phyloP scores from a whole-genome alignment of 331 rosid species.

The Quercus phellos region DNA sequence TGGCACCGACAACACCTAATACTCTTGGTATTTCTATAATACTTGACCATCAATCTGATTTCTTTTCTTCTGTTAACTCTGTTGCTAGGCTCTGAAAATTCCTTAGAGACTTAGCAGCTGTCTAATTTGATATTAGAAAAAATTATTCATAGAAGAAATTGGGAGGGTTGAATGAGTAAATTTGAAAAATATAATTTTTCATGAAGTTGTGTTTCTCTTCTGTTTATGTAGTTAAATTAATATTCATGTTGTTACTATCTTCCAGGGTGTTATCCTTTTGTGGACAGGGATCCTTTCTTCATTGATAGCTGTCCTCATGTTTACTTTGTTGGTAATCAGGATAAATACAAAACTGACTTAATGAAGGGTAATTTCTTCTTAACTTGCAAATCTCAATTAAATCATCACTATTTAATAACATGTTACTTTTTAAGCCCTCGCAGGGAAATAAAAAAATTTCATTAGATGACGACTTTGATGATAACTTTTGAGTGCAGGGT shows the following conservation, averaged over 20 bases:
- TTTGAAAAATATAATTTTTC: background rate
- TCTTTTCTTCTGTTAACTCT: background rate
- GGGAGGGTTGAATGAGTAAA: background rate
- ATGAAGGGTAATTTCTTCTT: conserved; percentile 54
- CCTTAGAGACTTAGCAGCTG: conserved; percentile 4
- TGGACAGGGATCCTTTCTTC: conserved; percentile 85
- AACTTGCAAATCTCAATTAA: conserved; percentile 2
- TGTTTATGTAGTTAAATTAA: background rate
- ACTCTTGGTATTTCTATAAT: conserved; percentile 68
- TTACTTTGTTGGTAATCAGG: conserved; percentile 87
- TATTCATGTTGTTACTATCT: conserved; percentile 9
- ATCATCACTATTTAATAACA: background rate
- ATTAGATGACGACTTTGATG: background rate
- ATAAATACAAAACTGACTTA: conserved; percentile 62
- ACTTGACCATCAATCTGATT: background rate
- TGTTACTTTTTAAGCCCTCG: conserved; percentile 11
- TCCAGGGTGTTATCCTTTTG: conserved; percentile 92
- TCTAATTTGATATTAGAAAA: background rate
- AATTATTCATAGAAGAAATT: conserved; percentile 15
- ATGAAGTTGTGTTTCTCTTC: background rate
- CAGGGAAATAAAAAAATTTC: background rate
- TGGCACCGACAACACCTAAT: conserved; percentile 98
- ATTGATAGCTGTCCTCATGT: conserved; percentile 89
- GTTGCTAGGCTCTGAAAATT: conserved; percentile 9
- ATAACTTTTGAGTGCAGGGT: conserved; percentile 46